Base-by-base conservation (phyloP, 2,329 filamentous ascomycete species). In the Cladorrhinum sp. region DNA sequence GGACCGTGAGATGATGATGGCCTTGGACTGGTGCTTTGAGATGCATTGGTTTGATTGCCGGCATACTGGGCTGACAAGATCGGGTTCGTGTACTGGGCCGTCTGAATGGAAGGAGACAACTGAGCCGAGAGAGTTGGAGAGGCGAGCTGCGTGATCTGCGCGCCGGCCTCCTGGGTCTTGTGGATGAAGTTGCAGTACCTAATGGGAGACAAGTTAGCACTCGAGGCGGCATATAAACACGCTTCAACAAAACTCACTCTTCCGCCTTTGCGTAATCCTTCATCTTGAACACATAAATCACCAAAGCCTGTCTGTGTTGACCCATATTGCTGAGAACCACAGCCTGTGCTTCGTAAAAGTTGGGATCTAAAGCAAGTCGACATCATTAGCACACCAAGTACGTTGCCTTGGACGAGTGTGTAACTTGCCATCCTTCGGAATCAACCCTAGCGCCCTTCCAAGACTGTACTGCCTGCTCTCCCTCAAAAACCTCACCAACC, bases 261-360 rank as follows among this genome's bases (percentile, higher is more conserved):
- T 99, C 95, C 30, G 95, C 95, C 75, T 96, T 98, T 12, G 78
- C 79, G 64, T 91, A 94, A 73, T 96, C 89, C 67, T 90, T 80
- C 73, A 99, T 85, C 73, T 94, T 95, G 77, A 97, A 99, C 26
- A 98, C 94, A 73, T 96, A 99, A 57, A 99, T 96, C 72, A 95
- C 90, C n/a, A 99, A 79, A 0, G 95, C 95, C 75, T 98, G 92
- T 72, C 92, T 93, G 76, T 99, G 93, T 69, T 94, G 89, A 6
- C 91, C 92, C 91, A 98, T 96, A 68, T 95, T 96, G 74, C 91
- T 92, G 42, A 98, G 84, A 20, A 98, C 88, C 50, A 98, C 88
- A 6, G 95, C 95, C 63, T 94, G 87, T 1, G 92, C 87, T 73
- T 98, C 94, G 73, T 90, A 96, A 70, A 97, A 97, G 2, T 85